Percentiles rank a stretch among this genome's conserved stretches.
phyloP scores from a whole-genome alignment of 2,329 filamentous ascomycete species.

The Curvularia sp. region DNA sequence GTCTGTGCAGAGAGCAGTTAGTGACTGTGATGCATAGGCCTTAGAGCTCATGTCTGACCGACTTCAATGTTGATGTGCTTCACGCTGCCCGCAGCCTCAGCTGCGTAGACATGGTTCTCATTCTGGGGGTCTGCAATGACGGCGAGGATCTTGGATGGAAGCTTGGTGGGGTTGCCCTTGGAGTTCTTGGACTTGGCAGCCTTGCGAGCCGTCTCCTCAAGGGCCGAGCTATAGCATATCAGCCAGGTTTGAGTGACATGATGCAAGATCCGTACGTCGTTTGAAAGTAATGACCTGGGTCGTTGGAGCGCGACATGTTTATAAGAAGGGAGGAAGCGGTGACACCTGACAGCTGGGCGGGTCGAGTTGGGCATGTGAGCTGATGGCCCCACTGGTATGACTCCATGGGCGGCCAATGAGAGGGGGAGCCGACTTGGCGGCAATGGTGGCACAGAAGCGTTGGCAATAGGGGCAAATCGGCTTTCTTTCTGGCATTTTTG shows the following conservation, averaged over 20 bases:
- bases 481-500: neutral
- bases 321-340: slow-evolving; percentile 21
- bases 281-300: slow-evolving; percentile 88
- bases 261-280: slow-evolving; percentile 71
- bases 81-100: slow-evolving; percentile 84
- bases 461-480: neutral
- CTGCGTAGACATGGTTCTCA: slow-evolving; percentile 72
- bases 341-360: slow-evolving; percentile 9
- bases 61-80: slow-evolving; percentile 79
- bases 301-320: slow-evolving; percentile 53
- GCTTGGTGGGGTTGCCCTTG: slow-evolving; percentile 77
- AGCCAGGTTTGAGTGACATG: slow-evolving; percentile 11
- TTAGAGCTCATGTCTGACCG: slow-evolving; percentile 54
- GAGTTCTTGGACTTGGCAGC: slow-evolving; percentile 79
- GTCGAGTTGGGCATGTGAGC: slow-evolving; percentile 18
- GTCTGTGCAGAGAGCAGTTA: slow-evolving; percentile 31
- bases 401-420: slow-evolving; percentile 2
- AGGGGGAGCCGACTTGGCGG: neutral
- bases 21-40: slow-evolving; percentile 6
- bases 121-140: slow-evolving; percentile 71
- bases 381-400: slow-evolving; percentile 17
- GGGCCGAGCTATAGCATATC: slow-evolving; percentile 54
- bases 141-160: slow-evolving; percentile 87
- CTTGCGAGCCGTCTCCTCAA: slow-evolving; percentile 65
- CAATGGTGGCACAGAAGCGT: neutral